These are phyloP conservation scores for Yarrowia bubula DNA, from an alignment of 805 yeast genomes.

Conservation along the genomic window DNA sequence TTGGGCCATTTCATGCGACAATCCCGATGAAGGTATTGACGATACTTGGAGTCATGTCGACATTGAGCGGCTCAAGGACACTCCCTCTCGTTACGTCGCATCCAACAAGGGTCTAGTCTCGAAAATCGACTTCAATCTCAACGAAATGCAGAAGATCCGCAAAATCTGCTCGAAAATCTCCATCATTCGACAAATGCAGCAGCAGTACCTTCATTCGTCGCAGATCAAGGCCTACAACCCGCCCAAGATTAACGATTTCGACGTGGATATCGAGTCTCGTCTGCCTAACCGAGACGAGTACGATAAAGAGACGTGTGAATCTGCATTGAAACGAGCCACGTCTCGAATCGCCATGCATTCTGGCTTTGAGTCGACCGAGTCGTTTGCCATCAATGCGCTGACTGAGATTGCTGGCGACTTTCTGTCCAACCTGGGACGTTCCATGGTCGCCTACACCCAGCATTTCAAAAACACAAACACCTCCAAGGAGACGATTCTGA, in stretches of 20 bases:
- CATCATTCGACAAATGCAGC: conserved; percentile 85
- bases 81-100: conserved; percentile 46
- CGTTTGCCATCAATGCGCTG: conserved; percentile 70
- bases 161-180: conserved; percentile 85
- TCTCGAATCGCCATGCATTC: conserved; percentile 83
- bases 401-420: conserved; percentile 83
- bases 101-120: conserved; percentile 55
- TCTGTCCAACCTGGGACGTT: conserved; percentile 66
- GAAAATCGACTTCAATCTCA: conserved; percentile 62
- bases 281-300: conserved; percentile 64
- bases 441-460: conserved; percentile 67
- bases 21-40: conserved; percentile 48
- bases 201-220: conserved; percentile 68
- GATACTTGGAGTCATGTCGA: conserved; percentile 39
- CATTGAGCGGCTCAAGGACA: conserved; percentile 31
- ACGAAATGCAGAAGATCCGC: conserved; percentile 82
- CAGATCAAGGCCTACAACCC: conserved; percentile 70
- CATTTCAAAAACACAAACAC: conserved; percentile 33
- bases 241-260: conserved; percentile 59
- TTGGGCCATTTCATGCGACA: conserved; percentile 42
- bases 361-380: conserved; percentile 84
- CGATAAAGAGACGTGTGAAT: conserved; percentile 59
- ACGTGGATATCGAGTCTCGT: conserved; percentile 80
- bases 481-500: conserved; percentile 49
- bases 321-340: conserved; percentile 64